phyloP scores from a whole-genome alignment of 202 grass and related monocot genomes.

The Schoenoplectus triqueter region DNA sequence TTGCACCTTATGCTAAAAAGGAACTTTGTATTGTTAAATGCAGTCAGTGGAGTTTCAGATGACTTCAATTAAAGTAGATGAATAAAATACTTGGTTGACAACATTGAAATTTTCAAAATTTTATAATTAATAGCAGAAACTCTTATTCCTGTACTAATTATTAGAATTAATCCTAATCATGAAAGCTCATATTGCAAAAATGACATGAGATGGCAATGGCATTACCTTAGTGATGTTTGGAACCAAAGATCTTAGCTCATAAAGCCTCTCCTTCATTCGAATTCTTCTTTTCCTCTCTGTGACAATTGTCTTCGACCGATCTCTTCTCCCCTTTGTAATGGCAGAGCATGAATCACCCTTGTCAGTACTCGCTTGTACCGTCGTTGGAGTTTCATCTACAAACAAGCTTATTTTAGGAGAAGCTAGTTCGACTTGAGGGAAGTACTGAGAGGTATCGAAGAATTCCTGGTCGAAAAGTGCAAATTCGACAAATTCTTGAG shows the following conservation, averaged over 20 bases:
- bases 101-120: conserved; percentile 13
- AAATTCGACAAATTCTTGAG: conserved; percentile 27
- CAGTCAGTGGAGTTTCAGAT: neutral
- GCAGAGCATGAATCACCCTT: conserved; percentile 42
- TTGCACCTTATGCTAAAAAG: neutral
- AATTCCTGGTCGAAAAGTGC: conserved; percentile 36
- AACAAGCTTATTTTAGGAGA: conserved; percentile 19
- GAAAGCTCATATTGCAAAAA: conserved; percentile 12
- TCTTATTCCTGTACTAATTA: neutral
- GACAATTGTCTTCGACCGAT: conserved; percentile 88
- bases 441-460: conserved; percentile 12
- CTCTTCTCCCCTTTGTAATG: conserved; percentile 51
- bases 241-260: conserved; percentile 84
- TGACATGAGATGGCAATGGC: neutral
- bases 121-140: neutral
- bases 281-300: conserved; percentile 79
- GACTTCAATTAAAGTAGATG: neutral
- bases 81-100: conserved; percentile 4
- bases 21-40: neutral
- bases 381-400: conserved; percentile 5
- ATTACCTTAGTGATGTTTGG: conserved; percentile 89
- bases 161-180: neutral
- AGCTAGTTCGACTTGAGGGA: neutral
- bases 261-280: conserved; percentile 95
- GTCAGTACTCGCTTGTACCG: conserved; percentile 37